Evolutionary conservation across 345 rosid genomes (phyloP), one percentile per base, ranked within the genome.

Genomic region (Aethionema arabicum): DNA sequence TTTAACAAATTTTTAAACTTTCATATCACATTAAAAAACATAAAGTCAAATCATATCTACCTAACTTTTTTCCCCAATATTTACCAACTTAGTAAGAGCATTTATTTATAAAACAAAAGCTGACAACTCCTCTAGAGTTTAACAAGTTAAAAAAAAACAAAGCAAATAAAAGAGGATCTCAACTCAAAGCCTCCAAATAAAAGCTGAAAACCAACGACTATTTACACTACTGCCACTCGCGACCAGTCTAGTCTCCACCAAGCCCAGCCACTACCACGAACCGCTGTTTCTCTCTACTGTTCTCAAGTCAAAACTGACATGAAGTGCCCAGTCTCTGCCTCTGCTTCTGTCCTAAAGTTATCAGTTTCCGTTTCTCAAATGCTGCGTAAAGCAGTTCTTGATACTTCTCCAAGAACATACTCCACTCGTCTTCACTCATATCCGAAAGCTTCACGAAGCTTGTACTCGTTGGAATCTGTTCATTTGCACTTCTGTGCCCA

Each of bases 401-500:
- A 60, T 84, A 87, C 62, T 80, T 90, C 49, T 87, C 96, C 70
- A 85, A 38, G 70, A 93, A 92, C 49, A 65, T 36, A 0, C 36
- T 32, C 98, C 98, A 89, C 39, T 82, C 93, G 46, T 79, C 96
- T 56, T 87, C 91, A 4, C 66, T 76, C 87, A 93, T 79, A 70
- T 90, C 95, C 7, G 91, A 81, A 55, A 90, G 78, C 82, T 83
- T 76, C 75, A 93, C 91, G 54, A 93, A 90, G 80, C 88, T 87
- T 59, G 43, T 68, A 56, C 90, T 83, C 1, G 85, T 80, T 45
- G 96, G 97, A 32, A 85, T 87, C 80, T 80, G 97, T 78, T 87
- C 96, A 16, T 84, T 87, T 7, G 97, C 97, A 78, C 97, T 93
- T 73, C 88, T 77, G 21, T 87, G 91, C 39, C 88, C 96, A 32